Percentiles rank a stretch among this genome's conserved stretches.
phyloP scores from a whole-genome alignment of 2,329 filamentous ascomycete genomes.

The Arthrobotrys conoides region DNA sequence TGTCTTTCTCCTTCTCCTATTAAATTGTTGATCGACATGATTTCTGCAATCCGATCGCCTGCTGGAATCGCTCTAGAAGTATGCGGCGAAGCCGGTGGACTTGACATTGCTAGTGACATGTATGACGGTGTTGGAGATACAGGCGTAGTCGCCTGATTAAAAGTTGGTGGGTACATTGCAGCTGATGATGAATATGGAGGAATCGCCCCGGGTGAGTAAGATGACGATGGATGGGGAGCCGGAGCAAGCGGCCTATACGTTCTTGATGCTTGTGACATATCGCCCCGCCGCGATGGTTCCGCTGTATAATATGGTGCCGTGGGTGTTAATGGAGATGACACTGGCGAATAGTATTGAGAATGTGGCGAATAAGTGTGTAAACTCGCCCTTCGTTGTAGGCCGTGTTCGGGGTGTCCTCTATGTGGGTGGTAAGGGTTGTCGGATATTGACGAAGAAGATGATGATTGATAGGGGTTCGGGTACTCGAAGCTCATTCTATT shows the following conservation, averaged over 20 bases:
- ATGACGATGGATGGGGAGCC: slow-evolving; percentile 47
- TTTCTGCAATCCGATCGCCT: slow-evolving; percentile 51
- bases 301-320: slow-evolving; percentile 49
- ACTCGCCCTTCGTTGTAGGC: slow-evolving; percentile 50
- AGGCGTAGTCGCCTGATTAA: slow-evolving; percentile 23
- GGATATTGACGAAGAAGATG: slow-evolving; percentile 30
- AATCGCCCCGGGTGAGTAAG: slow-evolving; percentile 34
- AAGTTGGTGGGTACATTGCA: slow-evolving; percentile 42
- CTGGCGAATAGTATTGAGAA: slow-evolving; percentile 41
- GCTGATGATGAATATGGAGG: slow-evolving; percentile 35
- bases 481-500: slow-evolving; percentile 55
- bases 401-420: slow-evolving; percentile 41
- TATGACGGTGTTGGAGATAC: slow-evolving; percentile 56
- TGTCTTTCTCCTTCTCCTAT: slow-evolving; percentile 48
- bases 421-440: slow-evolving; percentile 44
- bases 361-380: slow-evolving; percentile 54
- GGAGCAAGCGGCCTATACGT: slow-evolving; percentile 54
- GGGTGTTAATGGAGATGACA: slow-evolving; percentile 32
- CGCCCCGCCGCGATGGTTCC: slow-evolving; percentile 39
- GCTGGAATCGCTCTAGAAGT: slow-evolving; percentile 27
- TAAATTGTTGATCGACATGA: slow-evolving; percentile 59
- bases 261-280: slow-evolving; percentile 30
- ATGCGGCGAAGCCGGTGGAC: slow-evolving; percentile 48
- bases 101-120: slow-evolving; percentile 58
- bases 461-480: slow-evolving; percentile 41